Percentiles rank a stretch among this genome's conserved stretches.
phyloP scores from a whole-genome alignment of 2,329 filamentous ascomycete species.

The Falciphora oryzae region DNA sequence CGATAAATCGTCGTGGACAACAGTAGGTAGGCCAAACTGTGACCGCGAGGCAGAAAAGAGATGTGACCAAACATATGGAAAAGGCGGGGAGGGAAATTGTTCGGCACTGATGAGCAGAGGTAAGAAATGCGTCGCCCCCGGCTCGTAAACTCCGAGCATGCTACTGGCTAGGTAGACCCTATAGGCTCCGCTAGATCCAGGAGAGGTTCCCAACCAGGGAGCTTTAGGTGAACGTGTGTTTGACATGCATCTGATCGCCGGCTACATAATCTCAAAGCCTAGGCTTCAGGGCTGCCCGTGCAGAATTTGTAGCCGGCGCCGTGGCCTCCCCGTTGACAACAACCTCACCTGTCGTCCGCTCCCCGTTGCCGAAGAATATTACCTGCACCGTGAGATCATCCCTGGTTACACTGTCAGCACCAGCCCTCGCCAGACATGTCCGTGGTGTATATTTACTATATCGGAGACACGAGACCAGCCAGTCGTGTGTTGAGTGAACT shows the following conservation, averaged over 20 bases:
- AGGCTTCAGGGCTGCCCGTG: constrained; percentile 20
- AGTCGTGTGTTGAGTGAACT: not conserved
- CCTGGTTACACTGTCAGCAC: constrained; percentile 36
- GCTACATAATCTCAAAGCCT: constrained; percentile 21
- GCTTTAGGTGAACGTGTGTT: not conserved
- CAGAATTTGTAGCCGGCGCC: constrained; percentile 36
- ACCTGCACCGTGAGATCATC: constrained; percentile 97
- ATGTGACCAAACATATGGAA: no score
- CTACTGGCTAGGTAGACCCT: not conserved
- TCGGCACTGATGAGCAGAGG: no score
- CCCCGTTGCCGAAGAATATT: constrained; percentile 89
- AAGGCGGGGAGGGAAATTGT: no score
- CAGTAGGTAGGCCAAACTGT: no score
- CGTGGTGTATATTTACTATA: not conserved
- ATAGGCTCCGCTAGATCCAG: not conserved
- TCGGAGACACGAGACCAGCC: not conserved
- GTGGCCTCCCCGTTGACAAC: constrained; percentile 83
- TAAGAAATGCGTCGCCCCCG: no score
- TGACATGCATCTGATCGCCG: not conserved
- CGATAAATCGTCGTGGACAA: no score
- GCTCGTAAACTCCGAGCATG: not conserved
- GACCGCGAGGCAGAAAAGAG: no score
- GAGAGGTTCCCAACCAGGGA: not conserved
- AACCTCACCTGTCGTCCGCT: constrained; percentile 66
- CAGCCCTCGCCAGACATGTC: no score